A percentile compares a stretch with the other conserved stretches of the same genome.
Evolutionary conservation across 331 rosid genomes (phyloP).

Genomic region (Prunus yedoensis): DNA sequence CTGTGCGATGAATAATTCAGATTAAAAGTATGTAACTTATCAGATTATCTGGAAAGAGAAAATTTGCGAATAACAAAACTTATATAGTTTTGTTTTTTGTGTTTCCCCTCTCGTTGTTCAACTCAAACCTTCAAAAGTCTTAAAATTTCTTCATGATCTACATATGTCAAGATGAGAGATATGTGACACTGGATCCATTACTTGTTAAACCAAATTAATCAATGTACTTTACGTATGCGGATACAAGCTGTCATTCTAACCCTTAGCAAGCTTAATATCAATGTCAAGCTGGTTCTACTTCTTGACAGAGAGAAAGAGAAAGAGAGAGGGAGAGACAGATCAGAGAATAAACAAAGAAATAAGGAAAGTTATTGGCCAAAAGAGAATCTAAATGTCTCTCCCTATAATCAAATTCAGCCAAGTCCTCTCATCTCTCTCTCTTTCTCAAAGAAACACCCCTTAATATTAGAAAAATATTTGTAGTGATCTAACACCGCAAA

Average conservation of each 20-base stretch:
- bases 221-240: neutral
- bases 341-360: slow-evolving; percentile 3
- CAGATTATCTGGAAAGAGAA: too few species aligned
- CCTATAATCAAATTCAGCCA: slow-evolving; percentile 27
- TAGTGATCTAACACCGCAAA: slow-evolving; percentile 18
- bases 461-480: neutral
- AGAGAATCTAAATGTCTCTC: slow-evolving; percentile 38
- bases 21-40: too few species aligned
- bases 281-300: slow-evolving; percentile 16
- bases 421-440: slow-evolving; percentile 27
- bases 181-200: neutral
- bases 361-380: slow-evolving; percentile 34
- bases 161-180: too few species aligned
- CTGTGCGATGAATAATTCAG: too few species aligned
- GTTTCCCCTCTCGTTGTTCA: too few species aligned
- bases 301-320: slow-evolving; percentile 12
- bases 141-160: too few species aligned
- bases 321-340: neutral
- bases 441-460: slow-evolving; percentile 28
- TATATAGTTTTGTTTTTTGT: too few species aligned
- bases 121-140: too few species aligned
- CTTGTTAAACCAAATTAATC: neutral
- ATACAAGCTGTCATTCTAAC: slow-evolving; percentile 11
- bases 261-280: neutral
- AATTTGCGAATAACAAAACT: too few species aligned